A percentile compares a stretch with the other conserved stretches of the same genome.
Conservation (phyloP, 306 rosid genomes). For the Trifolium subterraneum region DNA sequence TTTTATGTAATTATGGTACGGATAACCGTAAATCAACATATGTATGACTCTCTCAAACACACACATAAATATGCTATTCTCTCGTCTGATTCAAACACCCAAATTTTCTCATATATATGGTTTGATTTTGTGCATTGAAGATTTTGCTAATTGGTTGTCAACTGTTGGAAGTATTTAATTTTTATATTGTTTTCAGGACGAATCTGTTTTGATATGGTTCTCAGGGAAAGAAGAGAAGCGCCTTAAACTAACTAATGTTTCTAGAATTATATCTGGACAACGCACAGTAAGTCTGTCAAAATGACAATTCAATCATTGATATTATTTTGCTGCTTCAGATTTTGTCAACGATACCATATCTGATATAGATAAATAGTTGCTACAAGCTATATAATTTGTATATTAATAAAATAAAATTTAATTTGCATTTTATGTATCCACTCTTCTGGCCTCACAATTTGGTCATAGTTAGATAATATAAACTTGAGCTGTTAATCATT, state of each 20-base stretch:
- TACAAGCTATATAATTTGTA: conserved; percentile 8
- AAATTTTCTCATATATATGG: background rate
- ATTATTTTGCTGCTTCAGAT: conserved; percentile 38
- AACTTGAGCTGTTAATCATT: background rate
- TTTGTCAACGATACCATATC: conserved; percentile 23
- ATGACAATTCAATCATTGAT: conserved; percentile 34
- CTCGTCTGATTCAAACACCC: background rate
- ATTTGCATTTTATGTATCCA: conserved; percentile 29
- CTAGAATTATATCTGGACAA: conserved; percentile 96
- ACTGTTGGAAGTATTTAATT: conserved; percentile 35
- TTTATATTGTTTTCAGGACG: conserved; percentile 72
- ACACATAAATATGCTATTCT: background rate
- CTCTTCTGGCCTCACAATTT: conserved; percentile 11
- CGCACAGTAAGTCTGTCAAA: conserved; percentile 80
- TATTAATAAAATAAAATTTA: conserved; percentile 13
- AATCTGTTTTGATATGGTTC: conserved; percentile 93
- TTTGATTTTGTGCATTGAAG: background rate
- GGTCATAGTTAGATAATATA: background rate
- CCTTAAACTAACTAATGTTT: conserved; percentile 83
- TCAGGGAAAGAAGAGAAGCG: conserved; percentile 97
- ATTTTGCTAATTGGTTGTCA: conserved; percentile 26
- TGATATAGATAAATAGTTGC: conserved; percentile 16
- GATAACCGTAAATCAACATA: background rate
- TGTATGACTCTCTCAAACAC: background rate
- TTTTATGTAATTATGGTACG: background rate